Evolutionary conservation across 177 flowering plant genomes (phyloP).

Genomic region (Tripterygium wilfordii): DNA sequence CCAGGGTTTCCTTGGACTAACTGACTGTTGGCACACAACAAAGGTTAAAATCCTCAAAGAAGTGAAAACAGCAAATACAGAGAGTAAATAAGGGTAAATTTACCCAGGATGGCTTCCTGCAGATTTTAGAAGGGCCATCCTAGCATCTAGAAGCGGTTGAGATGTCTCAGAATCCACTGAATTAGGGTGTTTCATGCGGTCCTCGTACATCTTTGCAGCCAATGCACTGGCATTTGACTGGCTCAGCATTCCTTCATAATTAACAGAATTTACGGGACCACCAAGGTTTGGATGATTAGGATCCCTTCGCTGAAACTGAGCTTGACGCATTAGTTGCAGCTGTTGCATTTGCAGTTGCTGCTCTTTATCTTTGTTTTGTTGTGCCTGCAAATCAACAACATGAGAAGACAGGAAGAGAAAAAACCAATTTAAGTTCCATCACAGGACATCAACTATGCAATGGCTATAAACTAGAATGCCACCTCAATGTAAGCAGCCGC

Average conservation of each 20-base stretch:
- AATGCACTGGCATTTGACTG: conserved; percentile 66
- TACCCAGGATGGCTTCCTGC: conserved; percentile 71
- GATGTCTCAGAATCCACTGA: conserved; percentile 66
- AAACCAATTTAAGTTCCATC: background rate
- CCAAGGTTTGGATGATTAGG: conserved; percentile 57
- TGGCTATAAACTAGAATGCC: too few species aligned
- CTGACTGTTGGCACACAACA: conserved; percentile 42
- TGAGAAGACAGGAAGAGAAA: background rate
- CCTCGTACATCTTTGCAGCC: conserved; percentile 77
- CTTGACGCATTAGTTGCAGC: conserved; percentile 33
- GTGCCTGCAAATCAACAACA: conserved; percentile 15
- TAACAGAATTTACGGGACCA: conserved; percentile 54
- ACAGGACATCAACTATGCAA: too few species aligned
- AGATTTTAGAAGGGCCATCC: conserved; percentile 81
- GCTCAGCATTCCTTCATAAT: conserved; percentile 67
- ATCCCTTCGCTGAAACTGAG: conserved; percentile 78
- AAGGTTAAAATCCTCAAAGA: background rate
- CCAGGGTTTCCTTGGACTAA: conserved; percentile 74
- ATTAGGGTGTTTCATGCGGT: conserved; percentile 68
- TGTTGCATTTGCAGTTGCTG: conserved; percentile 35
- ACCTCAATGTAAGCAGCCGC: conserved; percentile 56
- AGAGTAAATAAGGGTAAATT: too few species aligned
- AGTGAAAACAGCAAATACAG: too few species aligned
- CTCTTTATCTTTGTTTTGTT: conserved; percentile 26
- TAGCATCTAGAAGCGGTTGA: conserved; percentile 71